Conservation (phyloP, 169 alveolate genomes). For the Plasmodium billcollinsi region DNA sequence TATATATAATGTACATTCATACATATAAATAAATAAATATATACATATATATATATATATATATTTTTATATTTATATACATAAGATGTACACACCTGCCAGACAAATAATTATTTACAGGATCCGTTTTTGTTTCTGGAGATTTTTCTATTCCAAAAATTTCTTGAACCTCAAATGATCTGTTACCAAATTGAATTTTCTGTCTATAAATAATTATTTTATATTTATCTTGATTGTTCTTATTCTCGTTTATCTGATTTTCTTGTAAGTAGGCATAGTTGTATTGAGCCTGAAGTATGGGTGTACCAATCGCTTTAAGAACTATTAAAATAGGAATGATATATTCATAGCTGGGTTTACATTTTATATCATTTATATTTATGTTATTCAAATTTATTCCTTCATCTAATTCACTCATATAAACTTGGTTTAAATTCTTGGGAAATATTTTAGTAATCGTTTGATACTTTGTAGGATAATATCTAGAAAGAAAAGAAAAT, state of each 20-base stretch:
- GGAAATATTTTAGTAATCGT: conserved; percentile 40
- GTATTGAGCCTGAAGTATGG: conserved; percentile 57
- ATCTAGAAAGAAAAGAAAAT: conserved; percentile 16
- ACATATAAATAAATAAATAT: background rate
- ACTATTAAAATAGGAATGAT: conserved; percentile 49
- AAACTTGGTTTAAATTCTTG: conserved; percentile 33
- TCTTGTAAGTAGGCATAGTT: conserved; percentile 61
- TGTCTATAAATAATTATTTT: conserved; percentile 56
- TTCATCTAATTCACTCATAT: conserved; percentile 44
- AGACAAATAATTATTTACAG: conserved; percentile 31
- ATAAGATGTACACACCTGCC: conserved; percentile 31
- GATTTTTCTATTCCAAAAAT: conserved; percentile 73
- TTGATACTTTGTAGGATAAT: conserved; percentile 34
- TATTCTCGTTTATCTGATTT: conserved; percentile 19
- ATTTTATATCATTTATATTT: conserved; percentile 56
- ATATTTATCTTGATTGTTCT: conserved; percentile 11
- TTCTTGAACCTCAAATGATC: conserved; percentile 48
- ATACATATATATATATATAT: conserved; percentile 4
- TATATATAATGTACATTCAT: background rate
- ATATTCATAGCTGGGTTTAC: conserved; percentile 65
- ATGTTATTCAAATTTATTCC: conserved; percentile 38
- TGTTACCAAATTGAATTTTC: conserved; percentile 61
- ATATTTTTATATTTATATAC: conserved; percentile 1
- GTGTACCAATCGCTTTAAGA: conserved; percentile 52
- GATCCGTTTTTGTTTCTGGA: conserved; percentile 15